phyloP scores from a whole-genome alignment of 768 basidiomycete genomes.

The Bullera alba region DNA sequence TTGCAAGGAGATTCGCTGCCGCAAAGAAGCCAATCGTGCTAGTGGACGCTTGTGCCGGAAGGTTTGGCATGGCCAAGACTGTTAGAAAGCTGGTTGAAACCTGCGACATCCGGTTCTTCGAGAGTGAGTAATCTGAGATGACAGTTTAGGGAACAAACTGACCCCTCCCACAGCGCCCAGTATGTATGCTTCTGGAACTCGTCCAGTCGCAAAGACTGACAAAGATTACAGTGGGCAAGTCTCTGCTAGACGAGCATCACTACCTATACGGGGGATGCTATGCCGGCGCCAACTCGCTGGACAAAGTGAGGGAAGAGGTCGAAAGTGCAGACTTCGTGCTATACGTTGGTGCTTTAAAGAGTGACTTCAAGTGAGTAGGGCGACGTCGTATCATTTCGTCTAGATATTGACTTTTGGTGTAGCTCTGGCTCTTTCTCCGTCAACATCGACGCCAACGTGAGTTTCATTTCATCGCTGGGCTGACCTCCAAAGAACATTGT shows the following conservation, averaged over 20 bases:
- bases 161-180: constrained; percentile 5
- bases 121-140: constrained; percentile 28
- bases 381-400: too few species aligned
- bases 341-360: constrained; percentile 42
- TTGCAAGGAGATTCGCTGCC: constrained; percentile 58
- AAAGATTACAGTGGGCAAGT: constrained; percentile 30
- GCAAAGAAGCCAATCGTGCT: constrained; percentile 61
- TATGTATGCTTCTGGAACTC: neutral
- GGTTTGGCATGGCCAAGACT: constrained; percentile 41
- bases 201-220: neutral
- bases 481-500: constrained; percentile 21
- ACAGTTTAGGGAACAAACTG: neutral
- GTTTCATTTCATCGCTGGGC: neutral
- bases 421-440: constrained; percentile 46
- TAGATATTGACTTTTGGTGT: too few species aligned
- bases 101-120: constrained; percentile 41
- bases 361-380: constrained; percentile 45
- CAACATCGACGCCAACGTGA: constrained; percentile 38
- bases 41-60: constrained; percentile 41
- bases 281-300: constrained; percentile 41
- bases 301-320: constrained; percentile 38
- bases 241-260: constrained; percentile 41
- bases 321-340: constrained; percentile 44
- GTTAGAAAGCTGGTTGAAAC: constrained; percentile 40
- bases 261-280: constrained; percentile 43